These are phyloP conservation scores for Decorospora gaudefroyi DNA, from an alignment of 2,329 filamentous ascomycete species.

Conservation along the genomic window DNA sequence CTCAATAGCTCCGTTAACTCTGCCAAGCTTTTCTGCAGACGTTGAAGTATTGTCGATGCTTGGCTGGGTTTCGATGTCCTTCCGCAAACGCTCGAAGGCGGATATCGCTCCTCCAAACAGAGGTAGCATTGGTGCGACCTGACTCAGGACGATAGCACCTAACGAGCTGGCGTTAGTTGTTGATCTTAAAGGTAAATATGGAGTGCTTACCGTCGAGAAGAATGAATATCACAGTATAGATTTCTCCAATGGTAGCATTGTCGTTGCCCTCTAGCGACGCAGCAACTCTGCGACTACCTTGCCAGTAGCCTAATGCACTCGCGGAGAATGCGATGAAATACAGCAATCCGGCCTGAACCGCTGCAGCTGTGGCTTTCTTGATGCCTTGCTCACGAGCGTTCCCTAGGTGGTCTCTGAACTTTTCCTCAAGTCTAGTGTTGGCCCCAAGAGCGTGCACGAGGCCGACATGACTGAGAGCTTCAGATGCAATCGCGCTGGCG, in stretches of 20 bases:
- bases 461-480: conserved; percentile 63
- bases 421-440: conserved; percentile 61
- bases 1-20: conserved; percentile 54
- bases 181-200: not conserved
- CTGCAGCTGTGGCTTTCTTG: conserved; percentile 62
- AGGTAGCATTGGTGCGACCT: conserved; percentile 55
- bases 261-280: conserved; percentile 46
- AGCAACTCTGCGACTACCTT: conserved; percentile 63
- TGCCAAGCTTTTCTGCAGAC: conserved; percentile 29
- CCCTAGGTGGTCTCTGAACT: conserved; percentile 60
- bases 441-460: conserved; percentile 69
- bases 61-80: conserved; percentile 59
- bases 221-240: conserved; percentile 61
- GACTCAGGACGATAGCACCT: conserved; percentile 54
- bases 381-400: conserved; percentile 58
- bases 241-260: conserved; percentile 51
- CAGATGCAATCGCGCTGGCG: conserved; percentile 66
- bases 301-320: conserved; percentile 70
- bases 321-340: conserved; percentile 71
- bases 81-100: conserved; percentile 62
- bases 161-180: conserved; percentile 7
- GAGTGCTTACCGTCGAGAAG: conserved; percentile 54
- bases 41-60: conserved; percentile 47
- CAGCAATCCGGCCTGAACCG: conserved; percentile 62
- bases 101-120: conserved; percentile 56